Base-by-base conservation (phyloP, 2,329 filamentous ascomycete species). In the Daldinia eschscholtzii region DNA sequence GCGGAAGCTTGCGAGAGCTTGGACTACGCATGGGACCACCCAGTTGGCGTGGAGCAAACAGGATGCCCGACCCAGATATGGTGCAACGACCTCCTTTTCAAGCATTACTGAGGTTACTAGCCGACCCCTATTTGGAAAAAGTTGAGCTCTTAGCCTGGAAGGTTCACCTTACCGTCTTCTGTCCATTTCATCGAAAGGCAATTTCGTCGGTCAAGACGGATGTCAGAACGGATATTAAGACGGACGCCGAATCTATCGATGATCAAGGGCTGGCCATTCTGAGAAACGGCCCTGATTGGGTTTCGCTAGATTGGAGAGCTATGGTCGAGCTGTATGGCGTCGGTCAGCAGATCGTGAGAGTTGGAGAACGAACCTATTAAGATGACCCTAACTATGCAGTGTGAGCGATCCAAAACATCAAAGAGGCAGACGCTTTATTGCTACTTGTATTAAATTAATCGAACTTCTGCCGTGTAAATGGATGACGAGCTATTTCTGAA, bases 61-160 rank as follows among this genome's bases (percentile, higher is more conserved):
- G 58, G 39, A 37, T 35, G n/a, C 56, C 65, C 1, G 65, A 71
- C 26, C 63, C 65, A 18, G 70, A 74, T 42, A 70, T 76, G 57
- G 65, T 77, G 46, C 66, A 67, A 30, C 72, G 73, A 6, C 60
- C 64, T 5, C 76, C 77, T 15, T 78, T 77, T 73, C 80, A 73
- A 63, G 77, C 79, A 2, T 70, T 86, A 7, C 71, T 85, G 52
- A 75, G 76, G 58, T 73, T 86, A 18, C 72, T 86, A 61, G 75
- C 79, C 46, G 84, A 86, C 64, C 84, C 84, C 55, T 81, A 84
- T 53, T 75, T 86, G 39, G 75, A 81, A 55, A 77, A 70, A 46
- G 81, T 80, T 13, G 76, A 79, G 63, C 71, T 86, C 30, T 76
- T 75, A 70, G 78, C 83, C 42, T 77, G 77, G 60, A 73, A 73